Conservation (phyloP, 2,329 filamentous ascomycete species). For the Macroventuria anomochaeta region DNA sequence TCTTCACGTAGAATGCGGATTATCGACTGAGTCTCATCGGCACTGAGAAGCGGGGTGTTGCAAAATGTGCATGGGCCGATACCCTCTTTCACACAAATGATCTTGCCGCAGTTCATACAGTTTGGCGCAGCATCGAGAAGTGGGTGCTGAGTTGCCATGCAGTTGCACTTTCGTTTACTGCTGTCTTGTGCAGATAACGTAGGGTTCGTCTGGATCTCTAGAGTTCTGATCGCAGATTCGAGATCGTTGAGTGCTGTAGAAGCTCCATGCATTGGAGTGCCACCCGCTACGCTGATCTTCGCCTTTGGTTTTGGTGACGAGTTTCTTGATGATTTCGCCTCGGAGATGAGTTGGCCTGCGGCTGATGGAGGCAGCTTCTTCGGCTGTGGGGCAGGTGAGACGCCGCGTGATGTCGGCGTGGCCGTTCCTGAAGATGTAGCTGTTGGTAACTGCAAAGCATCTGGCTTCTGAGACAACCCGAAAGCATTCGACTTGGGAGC, state of each 20-base stretch:
- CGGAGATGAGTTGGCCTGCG: conserved; percentile 81
- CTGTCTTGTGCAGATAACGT: conserved; percentile 64
- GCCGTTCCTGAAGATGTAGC: conserved; percentile 36
- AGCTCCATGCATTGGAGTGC: conserved; percentile 80
- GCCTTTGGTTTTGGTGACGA: conserved; percentile 62
- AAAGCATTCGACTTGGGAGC: conserved; percentile 54
- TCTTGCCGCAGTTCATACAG: conserved; percentile 90
- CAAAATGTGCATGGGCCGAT: conserved; percentile 95
- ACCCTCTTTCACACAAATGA: conserved; percentile 93
- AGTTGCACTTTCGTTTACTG: conserved; percentile 76
- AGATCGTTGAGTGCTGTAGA: conserved; percentile 73
- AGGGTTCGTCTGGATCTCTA: conserved; percentile 93
- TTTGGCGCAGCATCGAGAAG: conserved; percentile 92
- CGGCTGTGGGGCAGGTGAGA: conserved; percentile 54
- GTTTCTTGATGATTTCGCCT: conserved; percentile 64
- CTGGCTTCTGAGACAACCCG: conserved; percentile 60
- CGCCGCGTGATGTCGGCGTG: conserved; percentile 44
- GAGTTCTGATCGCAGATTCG: conserved; percentile 80
- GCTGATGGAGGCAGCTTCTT: conserved; percentile 69
- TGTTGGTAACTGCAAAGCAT: conserved; percentile 47
- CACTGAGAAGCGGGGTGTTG: conserved; percentile 72
- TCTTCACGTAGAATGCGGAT: conserved; percentile 83
- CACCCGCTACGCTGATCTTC: conserved; percentile 76
- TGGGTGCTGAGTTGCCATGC: conserved; percentile 85
- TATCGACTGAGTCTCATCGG: conserved; percentile 81